Base-by-base conservation (phyloP, 2,329 filamentous ascomycete species). In the Paecilomyces variotii region DNA sequence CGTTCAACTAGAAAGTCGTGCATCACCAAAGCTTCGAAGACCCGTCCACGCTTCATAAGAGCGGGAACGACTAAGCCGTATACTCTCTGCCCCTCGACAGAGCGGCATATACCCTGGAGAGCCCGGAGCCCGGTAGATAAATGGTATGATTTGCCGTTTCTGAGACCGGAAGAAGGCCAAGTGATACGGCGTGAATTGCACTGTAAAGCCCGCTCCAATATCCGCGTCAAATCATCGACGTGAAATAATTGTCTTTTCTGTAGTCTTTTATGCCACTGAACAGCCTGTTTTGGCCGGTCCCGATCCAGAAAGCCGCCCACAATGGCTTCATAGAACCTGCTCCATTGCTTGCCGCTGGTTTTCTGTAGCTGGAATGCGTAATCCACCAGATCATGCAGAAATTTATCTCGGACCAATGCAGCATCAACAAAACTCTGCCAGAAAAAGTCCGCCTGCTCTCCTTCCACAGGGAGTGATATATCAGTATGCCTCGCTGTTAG, bases 61-160 rank as follows among this genome's bases (percentile, higher is more conserved):
- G 63, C 61, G 14, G 74, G 68, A 27, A 82, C 72, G n/a, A 78
- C 65, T 26, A 67, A 69, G 2, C 66, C 66, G 62, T 83, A 83
- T 7, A 79, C 71, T 51, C 72, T 72, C 54, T 74, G 72, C 51
- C 72, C 68, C 4, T 68, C 61, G 10, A 70, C 67, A 10, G 70
- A 58, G 19, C 68, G 64, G 62, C 80, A 81, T 25, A 82, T 74
- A 7, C 64, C 65, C 52, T 71, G 72, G 55, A 82, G 74, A 0
- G 69, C 67, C 34, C 65, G 63, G 28, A 79, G 45, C 10, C 71
- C 69, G 5, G 60, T 55, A 19, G 62, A 60, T 7, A 64, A 55
- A 53, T 57, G 49, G 4, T 54, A 60, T 45, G 53, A 45, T 60
- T 57, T 2, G 56, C n/a, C 25, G 57, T 63, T n/a, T 26, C 51